A percentile compares a stretch with the other conserved stretches of the same genome.
These are phyloP conservation scores for Emergomyces pasteurianus DNA, from an alignment of 2,329 filamentous ascomycete genomes.

Conservation along the genomic window DNA sequence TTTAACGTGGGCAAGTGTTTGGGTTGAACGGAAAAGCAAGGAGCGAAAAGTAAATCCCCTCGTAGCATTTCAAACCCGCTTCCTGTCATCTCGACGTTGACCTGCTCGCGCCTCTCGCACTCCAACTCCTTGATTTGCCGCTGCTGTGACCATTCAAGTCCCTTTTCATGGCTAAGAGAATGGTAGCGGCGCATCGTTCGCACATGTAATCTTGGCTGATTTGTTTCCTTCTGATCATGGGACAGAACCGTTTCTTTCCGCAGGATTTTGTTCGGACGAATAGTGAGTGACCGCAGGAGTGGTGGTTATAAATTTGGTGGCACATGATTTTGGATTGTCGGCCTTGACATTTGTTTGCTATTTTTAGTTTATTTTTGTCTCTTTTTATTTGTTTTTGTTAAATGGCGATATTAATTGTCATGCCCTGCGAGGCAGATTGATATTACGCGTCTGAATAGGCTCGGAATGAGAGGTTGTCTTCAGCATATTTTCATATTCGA, in stretches of 20 bases:
- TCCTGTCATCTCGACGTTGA: not conserved
- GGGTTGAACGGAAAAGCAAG: not conserved
- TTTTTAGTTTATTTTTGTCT: not conserved
- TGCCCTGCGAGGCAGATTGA: not conserved
- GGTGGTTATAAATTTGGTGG: constrained; percentile 9
- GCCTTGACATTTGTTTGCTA: not conserved
- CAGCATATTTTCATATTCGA: not conserved
- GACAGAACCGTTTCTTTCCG: constrained; percentile 10
- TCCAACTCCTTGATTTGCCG: not conserved
- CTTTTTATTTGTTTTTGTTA: too few relatives aligned
- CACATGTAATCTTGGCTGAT: constrained; percentile 7
- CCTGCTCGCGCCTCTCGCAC: not conserved
- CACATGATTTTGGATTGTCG: constrained; percentile 5
- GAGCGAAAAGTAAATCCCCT: not conserved
- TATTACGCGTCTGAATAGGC: not conserved
- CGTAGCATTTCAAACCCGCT: not conserved
- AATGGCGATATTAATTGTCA: not conserved
- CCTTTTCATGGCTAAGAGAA: constrained; percentile 7
- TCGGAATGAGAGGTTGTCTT: not conserved
- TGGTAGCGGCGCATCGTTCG: constrained; percentile 8
- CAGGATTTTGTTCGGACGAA: constrained; percentile 11
- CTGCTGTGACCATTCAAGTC: not conserved
- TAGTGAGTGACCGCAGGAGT: constrained; percentile 8
- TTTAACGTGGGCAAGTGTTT: not conserved
- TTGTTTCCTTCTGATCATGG: constrained; percentile 3